phyloP scores from a whole-genome alignment of 2,329 filamentous ascomycete species.

The Coleophoma eucalyptorum region DNA sequence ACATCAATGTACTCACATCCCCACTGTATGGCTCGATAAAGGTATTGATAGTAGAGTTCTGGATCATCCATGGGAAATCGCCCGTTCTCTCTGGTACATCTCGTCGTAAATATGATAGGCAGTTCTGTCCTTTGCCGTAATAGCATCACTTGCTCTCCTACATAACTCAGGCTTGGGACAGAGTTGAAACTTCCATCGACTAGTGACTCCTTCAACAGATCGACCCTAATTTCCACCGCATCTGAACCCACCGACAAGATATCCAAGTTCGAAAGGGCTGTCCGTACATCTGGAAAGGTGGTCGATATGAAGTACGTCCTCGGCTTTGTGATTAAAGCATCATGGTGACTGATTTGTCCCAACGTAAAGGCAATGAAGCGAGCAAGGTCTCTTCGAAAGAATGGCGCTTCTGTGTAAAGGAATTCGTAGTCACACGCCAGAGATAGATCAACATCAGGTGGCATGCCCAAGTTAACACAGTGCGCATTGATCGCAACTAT shows the following conservation, averaged over 20 bases:
- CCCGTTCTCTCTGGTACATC: conserved; percentile 79
- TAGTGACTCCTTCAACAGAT: conserved; percentile 71
- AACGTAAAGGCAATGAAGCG: conserved; percentile 77
- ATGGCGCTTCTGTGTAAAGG: conserved; percentile 70
- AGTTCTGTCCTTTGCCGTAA: conserved; percentile 79
- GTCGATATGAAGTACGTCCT: conserved; percentile 84
- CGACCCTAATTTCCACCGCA: conserved; percentile 80
- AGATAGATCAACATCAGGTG: conserved; percentile 62
- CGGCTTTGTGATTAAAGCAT: conserved; percentile 71
- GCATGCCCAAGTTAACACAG: conserved; percentile 67
- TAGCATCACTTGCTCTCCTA: conserved; percentile 82
- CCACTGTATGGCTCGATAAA: conserved; percentile 84
- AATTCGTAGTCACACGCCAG: conserved; percentile 80
- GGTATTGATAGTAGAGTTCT: conserved; percentile 69
- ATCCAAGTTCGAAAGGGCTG: conserved; percentile 79
- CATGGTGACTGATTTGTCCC: conserved; percentile 75
- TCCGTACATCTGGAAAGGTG: conserved; percentile 81
- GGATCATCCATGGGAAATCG: conserved; percentile 82
- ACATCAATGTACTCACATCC: conserved; percentile 89
- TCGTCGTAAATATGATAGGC: conserved; percentile 85
- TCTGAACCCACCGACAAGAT: conserved; percentile 85
- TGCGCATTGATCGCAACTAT: conserved; percentile 73
- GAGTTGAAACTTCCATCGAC: conserved; percentile 56
- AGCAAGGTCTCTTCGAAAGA: conserved; percentile 71
- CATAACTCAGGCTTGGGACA: conserved; percentile 77